Evolutionary conservation across 106 monocot species (phyloP).

Genomic region (Dendrobium nobile): DNA sequence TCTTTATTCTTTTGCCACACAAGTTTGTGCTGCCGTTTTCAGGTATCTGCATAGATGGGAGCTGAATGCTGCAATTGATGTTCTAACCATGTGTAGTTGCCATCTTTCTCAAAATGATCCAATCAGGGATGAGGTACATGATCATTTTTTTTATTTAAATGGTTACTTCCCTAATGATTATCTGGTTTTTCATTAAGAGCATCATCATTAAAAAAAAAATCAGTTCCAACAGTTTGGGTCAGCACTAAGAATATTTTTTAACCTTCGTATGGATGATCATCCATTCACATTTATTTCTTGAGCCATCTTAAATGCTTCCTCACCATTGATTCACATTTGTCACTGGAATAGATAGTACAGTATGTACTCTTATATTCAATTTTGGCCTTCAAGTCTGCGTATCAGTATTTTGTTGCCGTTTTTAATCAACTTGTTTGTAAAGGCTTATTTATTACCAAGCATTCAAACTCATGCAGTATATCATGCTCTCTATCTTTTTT

Average conservation of each 20-base stretch:
- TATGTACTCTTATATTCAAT: neutral
- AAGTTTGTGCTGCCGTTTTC: neutral
- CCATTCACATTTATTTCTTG: neutral
- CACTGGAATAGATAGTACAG: neutral
- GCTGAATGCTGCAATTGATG: conserved; percentile 74
- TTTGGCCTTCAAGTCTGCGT: neutral
- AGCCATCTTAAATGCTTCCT: neutral
- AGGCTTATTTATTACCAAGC: neutral
- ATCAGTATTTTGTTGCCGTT: neutral
- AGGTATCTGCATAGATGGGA: conserved; percentile 84
- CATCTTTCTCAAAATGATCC: conserved; percentile 64
- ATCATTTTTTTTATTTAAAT: neutral
- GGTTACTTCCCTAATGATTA: neutral
- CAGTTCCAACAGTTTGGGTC: neutral
- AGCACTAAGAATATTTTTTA: neutral
- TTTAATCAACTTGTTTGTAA: neutral
- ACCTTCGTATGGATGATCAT: neutral
- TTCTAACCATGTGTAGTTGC: conserved; percentile 87
- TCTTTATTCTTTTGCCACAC: neutral
- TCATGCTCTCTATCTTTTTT: neutral
- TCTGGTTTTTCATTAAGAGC: neutral
- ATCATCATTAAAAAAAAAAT: neutral
- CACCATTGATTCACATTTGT: neutral
- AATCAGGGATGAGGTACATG: conserved; percentile 54
- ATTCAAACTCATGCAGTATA: conserved; percentile 1